Percentiles rank a stretch among this genome's conserved stretches.
Evolutionary conservation across 192 early-diverging fungal species (phyloP).

Genomic region (Backusella westeae): DNA sequence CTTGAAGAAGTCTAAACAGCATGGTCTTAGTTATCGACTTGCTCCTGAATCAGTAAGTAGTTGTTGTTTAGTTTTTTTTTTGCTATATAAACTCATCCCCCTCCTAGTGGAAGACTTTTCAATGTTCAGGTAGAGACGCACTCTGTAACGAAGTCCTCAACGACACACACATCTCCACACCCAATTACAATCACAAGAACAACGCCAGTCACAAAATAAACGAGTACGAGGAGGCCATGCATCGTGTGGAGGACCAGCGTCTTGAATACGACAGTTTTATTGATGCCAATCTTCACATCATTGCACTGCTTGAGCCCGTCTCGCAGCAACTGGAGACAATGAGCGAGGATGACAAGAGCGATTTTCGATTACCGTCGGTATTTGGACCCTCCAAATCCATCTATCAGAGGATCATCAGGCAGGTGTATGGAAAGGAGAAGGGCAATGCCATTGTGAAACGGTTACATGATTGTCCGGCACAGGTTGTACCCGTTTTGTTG

Average conservation of each 20-base stretch:
- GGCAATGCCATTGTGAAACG: constrained; percentile 86
- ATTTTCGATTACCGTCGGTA: constrained; percentile 70
- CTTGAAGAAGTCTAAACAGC: constrained; percentile 47
- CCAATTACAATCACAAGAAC: constrained; percentile 86
- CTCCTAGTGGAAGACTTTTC: constrained; percentile 41
- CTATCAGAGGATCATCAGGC: constrained; percentile 87
- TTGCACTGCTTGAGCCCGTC: constrained; percentile 88
- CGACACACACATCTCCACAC: constrained; percentile 91
- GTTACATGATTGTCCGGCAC: constrained; percentile 84
- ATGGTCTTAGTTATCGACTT: constrained; percentile 70
- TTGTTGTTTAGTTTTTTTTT: not conserved
- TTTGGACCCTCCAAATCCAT: constrained; percentile 84
- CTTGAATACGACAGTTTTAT: constrained; percentile 97
- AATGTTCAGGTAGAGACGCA: constrained; percentile 88
- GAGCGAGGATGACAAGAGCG: constrained; percentile 70
- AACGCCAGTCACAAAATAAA: constrained; percentile 87
- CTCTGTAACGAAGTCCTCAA: constrained; percentile 91
- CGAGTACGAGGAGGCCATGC: constrained; percentile 84
- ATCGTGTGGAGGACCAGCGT: constrained; percentile 92
- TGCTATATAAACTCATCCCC: not conserved
- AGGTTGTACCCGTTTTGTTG: constrained; percentile 88
- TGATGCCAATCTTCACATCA: constrained; percentile 87
- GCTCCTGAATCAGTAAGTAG: constrained; percentile 63
- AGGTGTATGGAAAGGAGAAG: constrained; percentile 86
- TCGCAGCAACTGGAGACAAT: constrained; percentile 74